These are phyloP conservation scores for Arabis alpina DNA, from an alignment of 345 rosid species.

Conservation along the genomic window DNA sequence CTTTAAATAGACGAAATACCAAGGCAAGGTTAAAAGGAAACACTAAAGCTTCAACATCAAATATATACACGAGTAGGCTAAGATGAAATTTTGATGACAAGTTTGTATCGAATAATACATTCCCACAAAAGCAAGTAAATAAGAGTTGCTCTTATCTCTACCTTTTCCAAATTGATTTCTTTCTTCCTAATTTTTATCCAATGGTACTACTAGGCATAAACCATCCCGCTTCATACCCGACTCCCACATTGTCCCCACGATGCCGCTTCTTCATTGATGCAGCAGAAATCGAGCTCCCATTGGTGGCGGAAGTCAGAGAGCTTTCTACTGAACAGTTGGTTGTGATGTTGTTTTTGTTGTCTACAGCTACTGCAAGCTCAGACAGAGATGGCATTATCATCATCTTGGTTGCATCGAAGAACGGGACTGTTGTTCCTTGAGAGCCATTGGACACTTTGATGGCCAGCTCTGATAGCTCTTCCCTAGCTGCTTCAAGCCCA, in stretches of 20 bases:
- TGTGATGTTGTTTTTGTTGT: constrained; percentile 49
- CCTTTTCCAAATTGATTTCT: constrained; percentile 14
- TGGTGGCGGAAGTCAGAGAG: constrained; percentile 69
- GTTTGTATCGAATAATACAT: constrained; percentile 38
- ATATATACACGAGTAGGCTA: constrained; percentile 38
- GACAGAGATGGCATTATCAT: constrained; percentile 67
- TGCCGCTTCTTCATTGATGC: constrained; percentile 66
- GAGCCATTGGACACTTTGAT: constrained; percentile 70
- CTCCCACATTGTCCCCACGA: constrained; percentile 55
- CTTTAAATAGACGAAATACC: constrained; percentile 8
- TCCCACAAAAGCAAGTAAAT: constrained; percentile 34
- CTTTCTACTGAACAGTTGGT: constrained; percentile 81
- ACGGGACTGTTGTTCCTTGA: constrained; percentile 50
- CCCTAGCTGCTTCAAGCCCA: constrained; percentile 87
- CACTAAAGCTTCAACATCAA: constrained; percentile 25
- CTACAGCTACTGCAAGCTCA: constrained; percentile 71
- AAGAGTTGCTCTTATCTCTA: constrained; percentile 35
- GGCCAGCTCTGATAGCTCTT: constrained; percentile 89
- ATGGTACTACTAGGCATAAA: constrained; percentile 56
- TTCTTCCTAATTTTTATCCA: constrained; percentile 35
- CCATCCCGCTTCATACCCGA: constrained; percentile 75
- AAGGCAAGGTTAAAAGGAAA: constrained; percentile 16
- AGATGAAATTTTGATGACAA: constrained; percentile 31
- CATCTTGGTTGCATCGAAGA: constrained; percentile 53
- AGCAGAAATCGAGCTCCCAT: constrained; percentile 60